Evolutionary conservation across 768 basidiomycete species (phyloP).

Genomic region (Suillus clintonianus): DNA sequence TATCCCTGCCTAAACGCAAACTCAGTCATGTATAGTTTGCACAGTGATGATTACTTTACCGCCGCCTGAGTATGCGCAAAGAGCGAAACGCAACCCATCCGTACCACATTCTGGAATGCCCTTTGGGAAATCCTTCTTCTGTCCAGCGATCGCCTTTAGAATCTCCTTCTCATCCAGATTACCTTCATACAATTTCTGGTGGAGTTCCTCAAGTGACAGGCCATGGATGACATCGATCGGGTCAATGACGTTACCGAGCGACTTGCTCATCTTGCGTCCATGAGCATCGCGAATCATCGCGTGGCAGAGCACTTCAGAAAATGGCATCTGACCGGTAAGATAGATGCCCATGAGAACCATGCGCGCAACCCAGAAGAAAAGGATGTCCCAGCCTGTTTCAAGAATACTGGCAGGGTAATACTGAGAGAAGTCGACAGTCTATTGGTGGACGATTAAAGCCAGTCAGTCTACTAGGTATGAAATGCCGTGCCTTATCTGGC

Average conservation of each 20-base stretch:
- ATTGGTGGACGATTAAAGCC: not conserved
- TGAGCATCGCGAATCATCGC: constrained; percentile 99
- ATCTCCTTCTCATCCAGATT: constrained; percentile 96
- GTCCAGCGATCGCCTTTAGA: constrained; percentile 84
- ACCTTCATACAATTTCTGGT: constrained; percentile 84
- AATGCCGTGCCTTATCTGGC: constrained; percentile 77
- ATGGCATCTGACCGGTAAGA: constrained; percentile 90
- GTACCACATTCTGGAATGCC: constrained; percentile 99
- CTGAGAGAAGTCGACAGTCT: constrained; percentile 75
- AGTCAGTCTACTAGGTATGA: not conserved
- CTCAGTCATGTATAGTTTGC: not conserved
- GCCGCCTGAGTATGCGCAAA: constrained; percentile 92
- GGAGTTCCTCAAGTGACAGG: constrained; percentile 72
- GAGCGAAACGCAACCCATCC: constrained; percentile 91
- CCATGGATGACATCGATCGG: constrained; percentile 95
- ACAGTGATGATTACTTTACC: constrained; percentile 44
- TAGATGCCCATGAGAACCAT: constrained; percentile 94
- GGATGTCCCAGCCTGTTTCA: constrained; percentile 98
- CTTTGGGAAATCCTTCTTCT: constrained; percentile 99
- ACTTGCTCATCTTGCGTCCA: constrained; percentile 99
- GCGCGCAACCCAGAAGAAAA: constrained; percentile 99
- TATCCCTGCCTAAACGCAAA: constrained; percentile 74
- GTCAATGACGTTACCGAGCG: constrained; percentile 96
- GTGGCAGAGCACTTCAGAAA: constrained; percentile 94
- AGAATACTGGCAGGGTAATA: constrained; percentile 92